These are phyloP conservation scores for Fomitopsis pinicola DNA, from an alignment of 1,284 basidiomycete genomes.

Conservation along the genomic window DNA sequence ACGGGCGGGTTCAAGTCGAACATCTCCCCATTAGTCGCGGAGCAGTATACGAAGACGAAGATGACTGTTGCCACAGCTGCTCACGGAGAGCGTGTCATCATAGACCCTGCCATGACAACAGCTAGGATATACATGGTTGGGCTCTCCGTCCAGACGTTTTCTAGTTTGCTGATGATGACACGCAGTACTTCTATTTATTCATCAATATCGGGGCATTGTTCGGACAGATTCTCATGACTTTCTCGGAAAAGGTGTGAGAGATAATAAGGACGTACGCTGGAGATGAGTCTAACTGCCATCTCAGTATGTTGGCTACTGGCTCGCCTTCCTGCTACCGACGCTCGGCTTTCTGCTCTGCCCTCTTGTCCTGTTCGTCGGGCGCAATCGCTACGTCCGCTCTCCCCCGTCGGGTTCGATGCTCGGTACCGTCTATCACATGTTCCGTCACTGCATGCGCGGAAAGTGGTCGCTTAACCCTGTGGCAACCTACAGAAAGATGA, in stretches of 20 bases:
- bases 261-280: not conserved
- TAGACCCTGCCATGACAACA: slow-evolving; percentile 75
- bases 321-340: slow-evolving; percentile 69
- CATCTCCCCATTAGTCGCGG: slow-evolving; percentile 75
- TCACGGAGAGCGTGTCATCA: slow-evolving; percentile 73
- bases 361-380: slow-evolving; percentile 63
- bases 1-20: slow-evolving; percentile 84
- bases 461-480: slow-evolving; percentile 60
- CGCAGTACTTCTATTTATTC: slow-evolving; percentile 73
- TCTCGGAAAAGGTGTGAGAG: slow-evolving; percentile 57
- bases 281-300: not conserved
- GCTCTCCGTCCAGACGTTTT: not conserved
- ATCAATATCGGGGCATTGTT: slow-evolving; percentile 76
- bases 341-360: slow-evolving; percentile 66
- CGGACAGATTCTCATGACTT: slow-evolving; percentile 69
- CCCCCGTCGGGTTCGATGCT: slow-evolving; percentile 82
- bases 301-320: slow-evolving; percentile 67
- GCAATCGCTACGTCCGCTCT: slow-evolving; percentile 60
- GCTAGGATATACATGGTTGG: slow-evolving; percentile 69
- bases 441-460: slow-evolving; percentile 45
- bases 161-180: not conserved
- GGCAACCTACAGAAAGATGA: slow-evolving; percentile 42
- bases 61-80: slow-evolving; percentile 50
- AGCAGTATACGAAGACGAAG: slow-evolving; percentile 64
- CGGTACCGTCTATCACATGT: slow-evolving; percentile 44